phyloP scores from a whole-genome alignment of 1,284 basidiomycete species.

The Tilletia indica region DNA sequence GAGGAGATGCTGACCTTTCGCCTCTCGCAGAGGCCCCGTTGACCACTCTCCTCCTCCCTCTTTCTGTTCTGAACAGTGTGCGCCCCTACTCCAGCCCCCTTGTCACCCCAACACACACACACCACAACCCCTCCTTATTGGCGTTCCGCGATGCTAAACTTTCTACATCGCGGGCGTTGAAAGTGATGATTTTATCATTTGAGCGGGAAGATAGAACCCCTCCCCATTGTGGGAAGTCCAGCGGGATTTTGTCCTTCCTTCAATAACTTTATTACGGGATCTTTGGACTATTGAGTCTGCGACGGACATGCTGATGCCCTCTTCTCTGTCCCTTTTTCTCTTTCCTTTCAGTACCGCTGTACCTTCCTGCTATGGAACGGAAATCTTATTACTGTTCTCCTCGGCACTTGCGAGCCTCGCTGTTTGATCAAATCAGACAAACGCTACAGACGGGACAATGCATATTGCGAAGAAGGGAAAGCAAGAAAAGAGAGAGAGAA shows the following conservation, averaged over 20 bases:
- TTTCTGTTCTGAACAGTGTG: not conserved
- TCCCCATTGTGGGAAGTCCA: not conserved
- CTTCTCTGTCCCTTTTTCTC: not conserved
- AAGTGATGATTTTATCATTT: not conserved
- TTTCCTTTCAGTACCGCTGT: not conserved
- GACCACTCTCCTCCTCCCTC: not conserved
- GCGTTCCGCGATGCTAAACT: constrained; percentile 1
- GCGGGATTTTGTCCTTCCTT: constrained; percentile 15
- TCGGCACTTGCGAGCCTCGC: not conserved
- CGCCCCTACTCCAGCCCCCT: not conserved
- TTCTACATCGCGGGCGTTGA: constrained; percentile 17
- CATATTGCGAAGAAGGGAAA: not conserved
- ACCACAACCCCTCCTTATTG: constrained; percentile 12
- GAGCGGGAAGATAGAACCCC: constrained; percentile 8
- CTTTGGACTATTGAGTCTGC: constrained; percentile 10
- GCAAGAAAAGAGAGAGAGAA: not conserved
- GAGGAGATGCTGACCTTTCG: too few relatives aligned
- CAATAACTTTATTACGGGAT: not conserved
- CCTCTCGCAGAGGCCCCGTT: too few relatives aligned
- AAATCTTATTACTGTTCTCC: not conserved
- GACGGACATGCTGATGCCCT: not conserved
- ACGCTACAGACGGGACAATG: not conserved
- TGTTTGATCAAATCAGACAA: not conserved
- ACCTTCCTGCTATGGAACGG: not conserved
- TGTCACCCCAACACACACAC: too few relatives aligned